phyloP scores from a whole-genome alignment of 768 basidiomycete genomes.

The Filobasidium wieringae region DNA sequence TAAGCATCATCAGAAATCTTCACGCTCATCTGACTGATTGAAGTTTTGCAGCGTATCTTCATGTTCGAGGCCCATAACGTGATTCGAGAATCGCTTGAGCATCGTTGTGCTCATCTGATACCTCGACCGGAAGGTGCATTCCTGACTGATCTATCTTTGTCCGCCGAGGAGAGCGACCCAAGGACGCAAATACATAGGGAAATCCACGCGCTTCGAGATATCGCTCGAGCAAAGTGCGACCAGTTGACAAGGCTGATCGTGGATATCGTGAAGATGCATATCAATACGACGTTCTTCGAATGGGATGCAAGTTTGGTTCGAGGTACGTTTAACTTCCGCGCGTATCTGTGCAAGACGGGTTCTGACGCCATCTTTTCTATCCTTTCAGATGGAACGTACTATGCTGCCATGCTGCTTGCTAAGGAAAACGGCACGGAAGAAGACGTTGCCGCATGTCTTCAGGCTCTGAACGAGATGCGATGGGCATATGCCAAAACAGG shows the following conservation, averaged over 20 bases:
- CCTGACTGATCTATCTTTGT: conserved; percentile 17
- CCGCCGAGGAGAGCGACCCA: conserved; percentile 17
- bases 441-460: conserved; percentile 51
- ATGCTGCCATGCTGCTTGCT: conserved; percentile 65
- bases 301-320: conserved; percentile 65
- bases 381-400: conserved; percentile 77
- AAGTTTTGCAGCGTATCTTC: conserved; percentile 50
- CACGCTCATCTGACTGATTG: not conserved
- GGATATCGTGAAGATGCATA: conserved; percentile 45
- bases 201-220: conserved; percentile 41
- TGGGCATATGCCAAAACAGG: conserved; percentile 63
- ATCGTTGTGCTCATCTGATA: conserved; percentile 40
- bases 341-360: not conserved
- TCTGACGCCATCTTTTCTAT: not conserved
- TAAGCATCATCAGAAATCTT: conserved; percentile 37
- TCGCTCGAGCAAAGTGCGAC: conserved; percentile 44
- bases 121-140: conserved; percentile 14
- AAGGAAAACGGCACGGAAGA: conserved; percentile 47
- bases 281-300: conserved; percentile 48
- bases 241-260: conserved; percentile 45
- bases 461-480: conserved; percentile 65
- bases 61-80: conserved; percentile 82
- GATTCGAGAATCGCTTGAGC: conserved; percentile 69
- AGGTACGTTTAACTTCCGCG: conserved; percentile 17
- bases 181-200: conserved; percentile 19